A percentile compares a stretch with the other conserved stretches of the same genome.
Conservation (phyloP, 345 rosid species). For the Dovyalis caffra region DNA sequence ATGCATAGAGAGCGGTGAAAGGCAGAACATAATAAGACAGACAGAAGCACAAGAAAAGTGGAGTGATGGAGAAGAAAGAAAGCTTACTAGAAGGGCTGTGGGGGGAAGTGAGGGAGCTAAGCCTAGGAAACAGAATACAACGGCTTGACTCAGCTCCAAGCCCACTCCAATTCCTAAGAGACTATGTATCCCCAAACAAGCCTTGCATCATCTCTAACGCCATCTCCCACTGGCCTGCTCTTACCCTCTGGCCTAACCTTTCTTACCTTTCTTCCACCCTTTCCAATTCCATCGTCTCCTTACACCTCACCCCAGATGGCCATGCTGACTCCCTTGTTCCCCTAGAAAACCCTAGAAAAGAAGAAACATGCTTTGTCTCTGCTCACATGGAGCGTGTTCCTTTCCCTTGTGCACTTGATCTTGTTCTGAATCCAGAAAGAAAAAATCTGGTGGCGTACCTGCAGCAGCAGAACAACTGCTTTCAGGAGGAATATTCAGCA, state of each 20-base stretch:
- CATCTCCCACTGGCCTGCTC: conserved; percentile 68
- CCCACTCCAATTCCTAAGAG: conserved; percentile 62
- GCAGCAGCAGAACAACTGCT: conserved; percentile 88
- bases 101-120: conserved; percentile 72
- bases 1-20: neutral
- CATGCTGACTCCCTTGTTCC: conserved; percentile 63
- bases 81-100: conserved; percentile 40
- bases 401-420: conserved; percentile 53
- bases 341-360: neutral
- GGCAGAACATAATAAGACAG: neutral
- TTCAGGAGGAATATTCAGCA: conserved; percentile 57
- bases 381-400: conserved; percentile 58
- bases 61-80: neutral
- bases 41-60: neutral
- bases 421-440: conserved; percentile 25
- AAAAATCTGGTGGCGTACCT: conserved; percentile 50
- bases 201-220: conserved; percentile 80
- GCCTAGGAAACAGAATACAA: conserved; percentile 42
- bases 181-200: conserved; percentile 67
- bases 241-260: conserved; percentile 58
- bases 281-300: conserved; percentile 58
- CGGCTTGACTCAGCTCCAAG: conserved; percentile 52
- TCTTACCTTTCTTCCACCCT: conserved; percentile 52
- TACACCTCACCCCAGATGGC: conserved; percentile 84
- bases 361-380: conserved; percentile 59